Percentiles rank a stretch among this genome's conserved stretches.
phyloP scores from a whole-genome alignment of 2,329 filamentous ascomycete genomes.

The Arthrobotrys iridis region DNA sequence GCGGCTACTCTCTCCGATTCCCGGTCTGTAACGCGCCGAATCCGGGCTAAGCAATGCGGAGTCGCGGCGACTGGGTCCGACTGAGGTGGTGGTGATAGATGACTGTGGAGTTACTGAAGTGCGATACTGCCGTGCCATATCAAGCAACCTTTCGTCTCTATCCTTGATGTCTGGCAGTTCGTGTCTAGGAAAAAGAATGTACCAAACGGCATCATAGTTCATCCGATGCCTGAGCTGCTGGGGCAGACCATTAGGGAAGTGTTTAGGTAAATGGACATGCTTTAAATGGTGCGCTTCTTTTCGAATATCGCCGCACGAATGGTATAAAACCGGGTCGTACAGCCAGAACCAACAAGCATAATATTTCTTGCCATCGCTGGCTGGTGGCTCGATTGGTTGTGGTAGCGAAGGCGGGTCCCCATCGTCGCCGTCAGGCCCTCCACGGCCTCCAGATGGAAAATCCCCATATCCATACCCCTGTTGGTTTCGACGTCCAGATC shows the following conservation, averaged over 20 bases:
- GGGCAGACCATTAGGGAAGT: conserved; percentile 36
- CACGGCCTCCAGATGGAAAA: conserved; percentile 21
- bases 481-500: conserved; percentile 14
- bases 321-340: conserved; percentile 39
- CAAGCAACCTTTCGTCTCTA: conserved; percentile 27
- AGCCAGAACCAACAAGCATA: conserved; percentile 52
- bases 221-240: conserved; percentile 22
- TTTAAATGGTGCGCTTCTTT: conserved; percentile 49
- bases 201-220: conserved; percentile 43
- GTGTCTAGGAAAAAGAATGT: conserved; percentile 19
- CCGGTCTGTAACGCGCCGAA: conserved; percentile 8
- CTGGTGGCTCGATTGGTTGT: conserved; percentile 42
- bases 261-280: conserved; percentile 37
- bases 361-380: conserved; percentile 42
- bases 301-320: conserved; percentile 34
- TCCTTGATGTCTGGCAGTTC: conserved; percentile 29
- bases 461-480: conserved; percentile 16
- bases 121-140: conserved; percentile 33
- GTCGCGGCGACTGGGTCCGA: not conserved
- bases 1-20: conserved; percentile 13
- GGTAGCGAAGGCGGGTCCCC: conserved; percentile 35
- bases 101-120: not conserved
- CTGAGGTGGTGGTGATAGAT: not conserved
- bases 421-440: conserved; percentile 30
- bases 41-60: conserved; percentile 25